These are phyloP conservation scores for Globisporangium echinulatum DNA, from an alignment of 352 stramenopile genomes.

Conservation along the genomic window DNA sequence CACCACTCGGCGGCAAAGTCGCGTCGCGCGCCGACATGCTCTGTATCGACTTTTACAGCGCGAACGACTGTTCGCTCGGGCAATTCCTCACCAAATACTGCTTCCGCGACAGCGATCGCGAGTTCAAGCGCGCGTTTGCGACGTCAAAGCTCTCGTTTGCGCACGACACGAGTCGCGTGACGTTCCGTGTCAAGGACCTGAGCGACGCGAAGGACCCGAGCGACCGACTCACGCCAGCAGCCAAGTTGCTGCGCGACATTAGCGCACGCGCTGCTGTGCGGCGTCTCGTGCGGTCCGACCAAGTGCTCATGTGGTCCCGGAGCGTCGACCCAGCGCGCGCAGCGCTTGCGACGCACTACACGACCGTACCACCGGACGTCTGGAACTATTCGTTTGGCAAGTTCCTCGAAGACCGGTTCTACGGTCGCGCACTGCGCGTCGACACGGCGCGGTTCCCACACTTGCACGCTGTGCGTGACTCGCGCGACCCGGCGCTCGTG, in stretches of 20 bases:
- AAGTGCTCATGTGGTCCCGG: conserved; percentile 67
- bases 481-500: conserved; percentile 59
- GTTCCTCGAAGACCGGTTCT: conserved; percentile 82
- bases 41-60: conserved; percentile 85
- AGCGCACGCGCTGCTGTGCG: conserved; percentile 51
- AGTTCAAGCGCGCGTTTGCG: conserved; percentile 76
- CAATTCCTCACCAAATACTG: conserved; percentile 81
- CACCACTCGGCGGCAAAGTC: conserved; percentile 59
- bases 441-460: conserved; percentile 67
- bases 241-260: conserved; percentile 54
- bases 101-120: conserved; percentile 54
- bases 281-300: conserved; percentile 48
- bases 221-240: conserved; percentile 38
- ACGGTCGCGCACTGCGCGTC: conserved; percentile 70
- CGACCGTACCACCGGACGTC: conserved; percentile 50
- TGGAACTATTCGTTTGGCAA: conserved; percentile 88
- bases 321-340: conserved; percentile 20
- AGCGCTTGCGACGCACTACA: conserved; percentile 49
- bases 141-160: conserved; percentile 81
- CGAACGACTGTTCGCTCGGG: conserved; percentile 76
- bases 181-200: conserved; percentile 64
- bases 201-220: conserved; percentile 61
- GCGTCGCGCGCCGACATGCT: conserved; percentile 84
- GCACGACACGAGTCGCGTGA: conserved; percentile 70
- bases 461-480: conserved; percentile 40